Percentiles rank a stretch among this genome's conserved stretches.
Evolutionary conservation across 2,329 filamentous ascomycete genomes (phyloP).

Genomic region (Aspergillus clavatus): DNA sequence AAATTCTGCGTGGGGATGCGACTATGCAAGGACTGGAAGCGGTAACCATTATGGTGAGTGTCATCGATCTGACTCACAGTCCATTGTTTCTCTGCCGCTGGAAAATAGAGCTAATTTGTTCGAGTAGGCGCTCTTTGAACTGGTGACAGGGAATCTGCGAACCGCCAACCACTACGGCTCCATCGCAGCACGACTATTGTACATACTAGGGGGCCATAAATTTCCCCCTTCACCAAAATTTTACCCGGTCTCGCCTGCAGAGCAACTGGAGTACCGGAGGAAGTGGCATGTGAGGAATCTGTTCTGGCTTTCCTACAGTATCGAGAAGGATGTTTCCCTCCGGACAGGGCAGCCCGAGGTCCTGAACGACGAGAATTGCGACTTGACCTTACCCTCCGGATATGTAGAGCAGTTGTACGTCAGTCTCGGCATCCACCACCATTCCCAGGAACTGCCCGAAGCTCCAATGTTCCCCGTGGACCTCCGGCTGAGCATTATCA

Average conservation of each 20-base stretch:
- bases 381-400: constrained; percentile 46
- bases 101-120: too few relatives aligned
- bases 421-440: constrained; percentile 19
- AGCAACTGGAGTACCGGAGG: constrained; percentile 14
- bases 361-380: constrained; percentile 50
- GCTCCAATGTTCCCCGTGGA: constrained; percentile 45
- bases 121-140: constrained; percentile 42
- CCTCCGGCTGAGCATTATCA: constrained; percentile 48
- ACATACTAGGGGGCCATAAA: constrained; percentile 47
- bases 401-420: constrained; percentile 33
- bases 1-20: constrained; percentile 40
- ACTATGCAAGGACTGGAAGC: constrained; percentile 45
- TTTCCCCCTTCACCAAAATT: constrained; percentile 17
- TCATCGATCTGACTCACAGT: too few relatives aligned
- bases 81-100: too few relatives aligned
- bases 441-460: constrained; percentile 16
- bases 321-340: constrained; percentile 55
- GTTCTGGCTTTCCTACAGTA: constrained; percentile 53
- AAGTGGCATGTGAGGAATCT: constrained; percentile 36
- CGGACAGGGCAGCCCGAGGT: constrained; percentile 51
- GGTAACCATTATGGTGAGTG: constrained; percentile 46
- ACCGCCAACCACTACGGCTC: constrained; percentile 44
- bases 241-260: constrained; percentile 17
- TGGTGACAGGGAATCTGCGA: constrained; percentile 46
- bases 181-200: constrained; percentile 46